These are phyloP conservation scores for Sequoia sempervirens DNA, from an alignment of 75 land plant genomes.

Conservation along the genomic window DNA sequence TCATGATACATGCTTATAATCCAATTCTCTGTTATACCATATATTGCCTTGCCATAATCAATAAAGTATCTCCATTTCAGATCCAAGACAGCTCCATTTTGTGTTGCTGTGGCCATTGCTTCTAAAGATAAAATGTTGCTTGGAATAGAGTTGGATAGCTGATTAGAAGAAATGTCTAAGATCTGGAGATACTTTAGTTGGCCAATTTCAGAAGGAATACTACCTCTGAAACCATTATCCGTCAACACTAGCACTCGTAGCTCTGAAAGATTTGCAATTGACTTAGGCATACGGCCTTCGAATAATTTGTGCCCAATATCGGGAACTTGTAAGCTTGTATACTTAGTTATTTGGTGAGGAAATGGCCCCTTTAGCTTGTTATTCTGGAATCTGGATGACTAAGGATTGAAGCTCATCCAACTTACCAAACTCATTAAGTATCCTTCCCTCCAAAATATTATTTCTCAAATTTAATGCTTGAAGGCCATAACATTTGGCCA, in stretches of 20 bases:
- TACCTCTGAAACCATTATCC: constrained; percentile 17
- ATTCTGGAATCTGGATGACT: neutral
- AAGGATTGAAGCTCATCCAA: constrained; percentile 9
- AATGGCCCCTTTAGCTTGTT: constrained; percentile 25
- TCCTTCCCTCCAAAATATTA: constrained; percentile 18
- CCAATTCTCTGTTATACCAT: neutral
- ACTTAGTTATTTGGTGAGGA: constrained; percentile 12
- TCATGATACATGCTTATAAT: neutral
- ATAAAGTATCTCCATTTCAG: neutral
- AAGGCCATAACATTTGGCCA: constrained; percentile 11
- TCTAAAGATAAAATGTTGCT: neutral
- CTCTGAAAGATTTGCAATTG: constrained; percentile 7
- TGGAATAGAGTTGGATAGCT: constrained; percentile 9
- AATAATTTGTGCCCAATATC: constrained; percentile 12
- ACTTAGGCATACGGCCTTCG: constrained; percentile 16
- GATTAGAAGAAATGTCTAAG: constrained; percentile 14
- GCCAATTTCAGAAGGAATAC: constrained; percentile 29
- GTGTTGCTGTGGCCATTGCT: neutral
- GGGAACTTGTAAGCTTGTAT: constrained; percentile 4
- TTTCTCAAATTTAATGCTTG: constrained; percentile 19
- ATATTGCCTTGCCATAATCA: neutral
- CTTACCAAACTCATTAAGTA: constrained; percentile 26
- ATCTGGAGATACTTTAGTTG: constrained; percentile 14
- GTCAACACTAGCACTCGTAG: constrained; percentile 1
- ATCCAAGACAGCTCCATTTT: neutral